Evolutionary conservation across 768 basidiomycete genomes (phyloP).

Genomic region (Rhizopogon vinicolor): DNA sequence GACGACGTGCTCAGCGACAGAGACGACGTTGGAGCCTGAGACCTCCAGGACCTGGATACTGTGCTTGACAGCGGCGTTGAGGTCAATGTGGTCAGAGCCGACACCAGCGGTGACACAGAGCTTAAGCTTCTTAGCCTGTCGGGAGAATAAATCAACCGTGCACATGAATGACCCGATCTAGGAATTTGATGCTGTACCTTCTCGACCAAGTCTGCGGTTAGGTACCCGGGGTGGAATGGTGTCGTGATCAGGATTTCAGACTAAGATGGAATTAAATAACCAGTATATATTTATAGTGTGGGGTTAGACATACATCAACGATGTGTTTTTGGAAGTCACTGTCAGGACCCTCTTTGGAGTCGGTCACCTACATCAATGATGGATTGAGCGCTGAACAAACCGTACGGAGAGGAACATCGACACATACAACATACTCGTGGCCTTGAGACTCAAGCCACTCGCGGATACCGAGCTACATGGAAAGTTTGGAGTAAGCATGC

Average conservation of each 20-base stretch:
- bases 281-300: conserved; percentile 5
- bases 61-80: conserved; percentile 80
- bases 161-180: conserved; percentile 2
- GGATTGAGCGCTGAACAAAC: conserved; percentile 1
- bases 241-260: conserved; percentile 80
- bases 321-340: conserved; percentile 83
- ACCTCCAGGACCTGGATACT: conserved; percentile 82
- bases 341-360: conserved; percentile 78
- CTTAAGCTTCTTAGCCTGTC: conserved; percentile 83
- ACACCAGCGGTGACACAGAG: conserved; percentile 89
- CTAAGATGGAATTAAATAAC: conserved; percentile 28
- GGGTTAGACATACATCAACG: conserved; percentile 51
- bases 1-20: conserved; percentile 87
- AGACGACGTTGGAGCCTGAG: conserved; percentile 86
- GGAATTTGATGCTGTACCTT: conserved; percentile 39
- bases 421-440: conserved; percentile 66
- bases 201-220: conserved; percentile 66
- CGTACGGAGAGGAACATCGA: not conserved
- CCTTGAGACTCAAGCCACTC: conserved; percentile 67
- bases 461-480: conserved; percentile 60
- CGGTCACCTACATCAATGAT: conserved; percentile 49
- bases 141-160: not conserved
- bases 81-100: conserved; percentile 86
- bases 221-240: conserved; percentile 84
- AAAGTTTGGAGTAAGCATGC: conserved; percentile 5